Conservation (phyloP, 768 basidiomycete genomes). For the Lentinus tigrinus region DNA sequence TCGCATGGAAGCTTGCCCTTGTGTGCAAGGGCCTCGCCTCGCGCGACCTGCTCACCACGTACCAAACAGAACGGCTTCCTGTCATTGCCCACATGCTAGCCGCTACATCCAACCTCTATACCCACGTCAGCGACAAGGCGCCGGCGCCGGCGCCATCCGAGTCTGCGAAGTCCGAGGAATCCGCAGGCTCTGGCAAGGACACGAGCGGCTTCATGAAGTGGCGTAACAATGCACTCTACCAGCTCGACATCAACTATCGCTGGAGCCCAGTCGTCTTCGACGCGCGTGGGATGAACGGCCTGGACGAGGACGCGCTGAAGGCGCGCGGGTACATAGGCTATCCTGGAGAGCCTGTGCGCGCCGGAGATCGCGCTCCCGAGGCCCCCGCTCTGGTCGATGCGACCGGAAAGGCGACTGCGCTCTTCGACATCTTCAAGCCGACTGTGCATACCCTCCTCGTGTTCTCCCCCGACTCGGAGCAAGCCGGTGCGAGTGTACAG, state of each 20-base stretch:
- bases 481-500: not conserved
- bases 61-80: constrained; percentile 30
- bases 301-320: constrained; percentile 19
- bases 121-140: too few species aligned
- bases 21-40: constrained; percentile 26
- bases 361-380: constrained; percentile 49
- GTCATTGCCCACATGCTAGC: constrained; percentile 31
- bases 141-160: too few species aligned
- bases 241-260: constrained; percentile 55
- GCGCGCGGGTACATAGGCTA: constrained; percentile 18
- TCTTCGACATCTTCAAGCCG: constrained; percentile 31
- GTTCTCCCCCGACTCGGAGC: constrained; percentile 18
- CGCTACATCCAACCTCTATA: constrained; percentile 16
- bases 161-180: not conserved
- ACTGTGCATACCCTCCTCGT: constrained; percentile 32
- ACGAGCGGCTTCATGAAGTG: constrained; percentile 22
- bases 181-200: not conserved
- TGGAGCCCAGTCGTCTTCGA: constrained; percentile 49
- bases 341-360: constrained; percentile 25
- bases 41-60: constrained; percentile 27
- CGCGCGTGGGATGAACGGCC: constrained; percentile 20
- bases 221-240: constrained; percentile 27
- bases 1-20: constrained; percentile 32
- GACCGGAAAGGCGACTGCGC: constrained; percentile 7
- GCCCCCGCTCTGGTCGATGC: constrained; percentile 31